Conservation (phyloP, 176 grass and related monocot genomes). For the Poa annua region DNA sequence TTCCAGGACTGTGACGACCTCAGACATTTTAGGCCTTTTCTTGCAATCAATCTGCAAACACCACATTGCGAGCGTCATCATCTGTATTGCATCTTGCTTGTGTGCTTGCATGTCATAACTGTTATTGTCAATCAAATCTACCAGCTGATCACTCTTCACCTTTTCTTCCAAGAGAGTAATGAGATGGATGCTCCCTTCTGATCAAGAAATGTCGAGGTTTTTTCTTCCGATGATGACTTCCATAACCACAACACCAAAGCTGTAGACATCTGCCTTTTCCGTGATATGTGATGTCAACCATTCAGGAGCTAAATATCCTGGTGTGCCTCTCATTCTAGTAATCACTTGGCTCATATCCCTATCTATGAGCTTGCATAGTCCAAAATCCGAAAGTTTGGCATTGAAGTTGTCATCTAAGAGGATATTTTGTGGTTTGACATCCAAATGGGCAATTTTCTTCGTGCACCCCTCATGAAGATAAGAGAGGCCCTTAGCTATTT, state of each 20-base stretch:
- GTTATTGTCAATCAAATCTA: not conserved
- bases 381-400: conserved; percentile 1
- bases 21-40: conserved; percentile 42
- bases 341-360: conserved; percentile 14
- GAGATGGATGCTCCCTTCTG: not conserved
- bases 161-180: conserved; percentile 1
- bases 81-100: not conserved
- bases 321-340: conserved; percentile 27
- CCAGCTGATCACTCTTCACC: not conserved
- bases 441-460: not conserved
- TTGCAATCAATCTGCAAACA: conserved; percentile 37
- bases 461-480: conserved; percentile 7
- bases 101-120: not conserved
- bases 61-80: conserved; percentile 38
- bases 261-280: not conserved
- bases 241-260: conserved; percentile 5
- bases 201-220: not conserved
- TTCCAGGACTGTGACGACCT: conserved; percentile 45
- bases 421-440: conserved; percentile 23
- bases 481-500: conserved; percentile 32
- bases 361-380: conserved; percentile 1
- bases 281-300: conserved; percentile 6
- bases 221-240: not conserved
- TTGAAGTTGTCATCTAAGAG: not conserved
- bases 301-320: conserved; percentile 11